A percentile compares a stretch with the other conserved stretches of the same genome.
Evolutionary conservation across 2,329 filamentous ascomycete species (phyloP).

Genomic region (Didymella keratinophila): DNA sequence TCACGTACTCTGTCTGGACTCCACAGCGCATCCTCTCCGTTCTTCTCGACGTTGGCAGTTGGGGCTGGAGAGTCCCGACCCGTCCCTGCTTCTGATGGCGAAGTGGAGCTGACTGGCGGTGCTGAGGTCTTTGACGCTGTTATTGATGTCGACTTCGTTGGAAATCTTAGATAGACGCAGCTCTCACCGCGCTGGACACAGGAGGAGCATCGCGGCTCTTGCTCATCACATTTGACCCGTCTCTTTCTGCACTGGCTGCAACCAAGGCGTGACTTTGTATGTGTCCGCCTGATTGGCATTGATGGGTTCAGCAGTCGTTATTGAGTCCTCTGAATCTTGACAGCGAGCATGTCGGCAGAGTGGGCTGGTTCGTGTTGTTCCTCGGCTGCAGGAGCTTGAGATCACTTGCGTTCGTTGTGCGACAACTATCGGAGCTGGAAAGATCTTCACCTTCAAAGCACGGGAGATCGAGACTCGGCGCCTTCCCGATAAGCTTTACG

Average conservation of each 20-base stretch:
- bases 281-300: constrained; percentile 22
- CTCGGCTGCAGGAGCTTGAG: neutral
- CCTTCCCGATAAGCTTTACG: too few species aligned
- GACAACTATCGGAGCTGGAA: neutral
- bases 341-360: neutral
- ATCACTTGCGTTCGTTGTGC: neutral
- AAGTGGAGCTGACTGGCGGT: neutral
- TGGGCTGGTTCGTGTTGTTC: neutral
- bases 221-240: constrained; percentile 27
- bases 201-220: constrained; percentile 15
- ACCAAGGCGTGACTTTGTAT: constrained; percentile 25
- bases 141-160: constrained; percentile 5
- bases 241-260: constrained; percentile 25
- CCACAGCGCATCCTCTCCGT: neutral
- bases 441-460: neutral
- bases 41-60: neutral
- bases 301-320: neutral
- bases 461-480: too few species aligned
- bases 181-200: constrained; percentile 18
- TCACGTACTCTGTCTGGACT: constrained; percentile 15
- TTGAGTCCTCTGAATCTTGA: neutral
- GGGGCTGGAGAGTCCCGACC: constrained; percentile 1
- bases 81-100: constrained; percentile 4
- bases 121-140: neutral
- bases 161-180: constrained; percentile 19